These are phyloP conservation scores for Monosporozyma unispora DNA, from an alignment of 805 yeast species.

Conservation along the genomic window DNA sequence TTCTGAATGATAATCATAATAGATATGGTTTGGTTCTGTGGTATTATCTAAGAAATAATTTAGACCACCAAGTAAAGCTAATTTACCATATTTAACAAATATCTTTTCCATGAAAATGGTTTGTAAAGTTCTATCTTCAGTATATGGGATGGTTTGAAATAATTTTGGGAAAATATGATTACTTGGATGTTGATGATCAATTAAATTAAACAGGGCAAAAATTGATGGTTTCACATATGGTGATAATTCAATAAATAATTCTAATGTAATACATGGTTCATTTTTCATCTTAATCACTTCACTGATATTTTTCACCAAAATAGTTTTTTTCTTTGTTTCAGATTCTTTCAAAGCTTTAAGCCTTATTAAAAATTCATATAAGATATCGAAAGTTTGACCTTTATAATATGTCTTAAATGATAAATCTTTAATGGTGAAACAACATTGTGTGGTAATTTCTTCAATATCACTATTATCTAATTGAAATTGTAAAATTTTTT, in stretches of 20 bases:
- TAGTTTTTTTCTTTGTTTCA: constrained; percentile 15
- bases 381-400: constrained; percentile 78
- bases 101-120: constrained; percentile 16
- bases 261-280: constrained; percentile 20
- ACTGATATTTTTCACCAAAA: constrained; percentile 17
- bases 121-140: constrained; percentile 9
- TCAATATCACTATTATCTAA: constrained; percentile 16
- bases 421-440: constrained; percentile 56
- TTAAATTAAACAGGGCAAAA: constrained; percentile 14
- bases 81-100: constrained; percentile 21
- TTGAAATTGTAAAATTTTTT: constrained; percentile 47
- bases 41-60: constrained; percentile 19
- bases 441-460: constrained; percentile 36
- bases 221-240: constrained; percentile 11
- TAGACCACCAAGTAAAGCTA: constrained; percentile 27
- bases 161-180: constrained; percentile 17
- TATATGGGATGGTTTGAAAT: constrained; percentile 10
- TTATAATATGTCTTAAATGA: constrained; percentile 75
- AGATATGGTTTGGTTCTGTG: constrained; percentile 13
- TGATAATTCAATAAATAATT: constrained; percentile 20
- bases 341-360: constrained; percentile 18
- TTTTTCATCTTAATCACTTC: constrained; percentile 14
- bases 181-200: constrained; percentile 17
- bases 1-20: constrained; percentile 24
- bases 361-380: constrained; percentile 52